Percentiles rank a stretch among this genome's conserved stretches.
Evolutionary conservation across 208 protist genomes (phyloP).

Genomic region (Plasmodiophora brassicae): DNA sequence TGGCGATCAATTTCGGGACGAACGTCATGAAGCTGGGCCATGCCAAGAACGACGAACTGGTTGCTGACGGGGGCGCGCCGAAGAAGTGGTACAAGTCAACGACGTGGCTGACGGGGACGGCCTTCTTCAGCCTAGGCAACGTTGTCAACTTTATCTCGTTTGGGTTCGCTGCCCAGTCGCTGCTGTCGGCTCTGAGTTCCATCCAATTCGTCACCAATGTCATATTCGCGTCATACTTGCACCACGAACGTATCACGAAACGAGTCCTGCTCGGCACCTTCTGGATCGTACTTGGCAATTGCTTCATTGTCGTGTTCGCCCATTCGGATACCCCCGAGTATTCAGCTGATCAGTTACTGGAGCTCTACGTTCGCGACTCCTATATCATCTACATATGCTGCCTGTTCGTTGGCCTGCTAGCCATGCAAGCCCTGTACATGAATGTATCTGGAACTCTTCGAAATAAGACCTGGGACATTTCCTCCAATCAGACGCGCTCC

Average conservation of each 20-base stretch:
- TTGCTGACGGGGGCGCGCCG: background rate
- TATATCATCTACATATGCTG: background rate
- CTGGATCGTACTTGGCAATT: constrained; percentile 20
- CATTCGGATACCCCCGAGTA: background rate
- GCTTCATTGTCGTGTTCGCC: constrained; percentile 1
- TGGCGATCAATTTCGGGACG: constrained; percentile 13
- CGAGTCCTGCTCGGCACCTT: background rate
- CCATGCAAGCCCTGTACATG: no score
- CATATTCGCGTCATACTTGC: background rate
- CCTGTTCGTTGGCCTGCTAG: background rate
- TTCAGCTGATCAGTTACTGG: background rate
- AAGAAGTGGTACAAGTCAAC: background rate
- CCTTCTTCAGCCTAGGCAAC: background rate
- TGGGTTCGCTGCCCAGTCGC: constrained; percentile 19
- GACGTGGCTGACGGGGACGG: background rate
- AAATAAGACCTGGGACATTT: no score
- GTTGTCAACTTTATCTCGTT: background rate
- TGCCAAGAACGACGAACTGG: background rate
- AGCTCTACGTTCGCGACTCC: background rate
- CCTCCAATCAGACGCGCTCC: no score
- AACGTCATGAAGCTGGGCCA: background rate
- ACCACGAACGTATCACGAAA: background rate
- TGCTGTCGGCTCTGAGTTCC: background rate
- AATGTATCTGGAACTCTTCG: no score
- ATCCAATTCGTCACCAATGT: constrained; percentile 14